Percentiles rank a stretch among this genome's conserved stretches.
Evolutionary conservation across 106 monocot genomes (phyloP).

Genomic region (Dioscorea zingiberensis): DNA sequence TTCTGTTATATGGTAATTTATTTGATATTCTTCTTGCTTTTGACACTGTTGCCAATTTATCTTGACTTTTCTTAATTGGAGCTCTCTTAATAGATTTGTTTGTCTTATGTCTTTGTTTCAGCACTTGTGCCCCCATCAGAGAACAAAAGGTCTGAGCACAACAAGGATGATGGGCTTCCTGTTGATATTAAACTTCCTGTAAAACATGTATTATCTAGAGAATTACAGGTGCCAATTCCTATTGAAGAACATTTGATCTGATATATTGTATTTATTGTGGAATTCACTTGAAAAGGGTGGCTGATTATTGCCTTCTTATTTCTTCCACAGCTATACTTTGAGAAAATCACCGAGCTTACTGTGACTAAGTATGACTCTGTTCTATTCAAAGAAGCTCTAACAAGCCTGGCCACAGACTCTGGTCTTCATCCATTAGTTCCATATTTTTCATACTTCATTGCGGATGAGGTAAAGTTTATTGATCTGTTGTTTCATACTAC

Average conservation of each 20-base stretch:
- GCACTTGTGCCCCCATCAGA: constrained; percentile 55
- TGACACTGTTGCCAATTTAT: too few species aligned
- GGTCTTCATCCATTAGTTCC: constrained; percentile 97
- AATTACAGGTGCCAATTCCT: constrained; percentile 65
- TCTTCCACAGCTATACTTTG: constrained; percentile 82
- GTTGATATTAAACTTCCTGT: constrained; percentile 93
- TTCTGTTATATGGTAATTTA: too few species aligned
- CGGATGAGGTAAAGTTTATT: constrained; percentile 68
- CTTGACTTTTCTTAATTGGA: too few species aligned
- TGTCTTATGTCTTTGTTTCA: constrained; percentile 17
- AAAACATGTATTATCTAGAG: constrained; percentile 97
- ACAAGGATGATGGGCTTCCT: constrained; percentile 77
- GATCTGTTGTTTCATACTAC: background rate
- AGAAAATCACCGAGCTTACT: constrained; percentile 82
- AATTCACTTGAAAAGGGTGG: background rate
- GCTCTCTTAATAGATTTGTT: too few species aligned
- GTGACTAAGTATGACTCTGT: constrained; percentile 56
- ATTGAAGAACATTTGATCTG: background rate
- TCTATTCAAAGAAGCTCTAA: constrained; percentile 80
- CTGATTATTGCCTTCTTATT: background rate
- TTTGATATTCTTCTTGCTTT: too few species aligned
- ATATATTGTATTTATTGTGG: background rate
- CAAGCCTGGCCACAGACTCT: constrained; percentile 81
- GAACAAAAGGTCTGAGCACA: constrained; percentile 60
- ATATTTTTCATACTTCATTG: constrained; percentile 91